Base-by-base conservation (phyloP, 176 grass and related monocot genomes). In the Hordeum vulgare region DNA sequence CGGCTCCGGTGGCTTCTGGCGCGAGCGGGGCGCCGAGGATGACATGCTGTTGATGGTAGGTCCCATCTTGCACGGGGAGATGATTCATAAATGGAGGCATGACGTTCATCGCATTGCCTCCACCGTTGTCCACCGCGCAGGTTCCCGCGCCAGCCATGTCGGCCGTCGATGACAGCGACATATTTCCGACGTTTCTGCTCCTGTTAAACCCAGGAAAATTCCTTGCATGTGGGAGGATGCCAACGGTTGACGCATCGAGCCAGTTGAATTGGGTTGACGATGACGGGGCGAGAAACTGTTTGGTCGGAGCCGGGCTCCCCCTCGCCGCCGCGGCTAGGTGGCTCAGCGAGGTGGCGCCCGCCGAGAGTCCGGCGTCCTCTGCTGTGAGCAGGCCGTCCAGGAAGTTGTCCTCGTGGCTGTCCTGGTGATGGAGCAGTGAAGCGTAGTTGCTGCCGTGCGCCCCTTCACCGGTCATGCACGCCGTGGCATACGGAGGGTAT, bases 381-480 rank as follows among this genome's bases (percentile, higher is more conserved):
- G 44, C 70, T 0, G 89, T 84, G 61, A 98, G 82, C 8, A 95
- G 80, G 5, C 96, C 85, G 7, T 91, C 74, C 26, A 95, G 87
- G 85, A 98, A 95, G 76, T 71, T 89, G 26, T 88, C 31, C 31
- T 33, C 31, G 72, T 95, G 85, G 67, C 81, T 87, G 53, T 85
- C 76, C 23, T 94, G 86, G 47, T 85, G 86, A 61, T 83, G 86
- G 69, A 92, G 75, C 25, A 95, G 70, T 1, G 87, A 47, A 34
- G 35, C 74, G 83, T 78, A 94, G 71, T 78, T 84, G 62, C 53
- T 76, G 6, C 45, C 47, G 13, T 61, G 81, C 6, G 18, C 21
- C 4, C 42, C 78, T 12, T 45, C 61, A 1, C 77, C 82, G 7
- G 53, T 15, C 76, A 74, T 51, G 47, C 47, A 15, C 47, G 15